A percentile compares a stretch with the other conserved stretches of the same genome.
Conservation (phyloP, 2,329 filamentous ascomycete genomes). For the Domatiomyces globalis region DNA sequence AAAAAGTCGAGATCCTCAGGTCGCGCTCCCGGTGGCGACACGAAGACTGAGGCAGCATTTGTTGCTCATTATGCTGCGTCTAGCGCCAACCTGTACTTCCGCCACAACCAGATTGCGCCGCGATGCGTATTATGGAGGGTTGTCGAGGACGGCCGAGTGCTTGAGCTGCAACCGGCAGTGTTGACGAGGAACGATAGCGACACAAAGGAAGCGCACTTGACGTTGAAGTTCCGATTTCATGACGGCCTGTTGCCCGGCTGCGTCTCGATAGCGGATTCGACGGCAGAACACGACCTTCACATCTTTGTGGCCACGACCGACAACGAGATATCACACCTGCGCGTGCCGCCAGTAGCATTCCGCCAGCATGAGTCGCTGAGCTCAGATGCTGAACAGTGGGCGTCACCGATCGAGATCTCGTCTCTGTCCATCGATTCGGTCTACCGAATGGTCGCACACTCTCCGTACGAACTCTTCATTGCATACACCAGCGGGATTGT, state of each 20-base stretch:
- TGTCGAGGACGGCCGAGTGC: slow-evolving; percentile 59
- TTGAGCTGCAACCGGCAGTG: slow-evolving; percentile 76
- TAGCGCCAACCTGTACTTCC: slow-evolving; percentile 72
- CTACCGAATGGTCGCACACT: slow-evolving; percentile 65
- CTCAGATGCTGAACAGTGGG: slow-evolving; percentile 63
- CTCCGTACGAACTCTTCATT: slow-evolving; percentile 59
- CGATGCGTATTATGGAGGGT: slow-evolving; percentile 85
- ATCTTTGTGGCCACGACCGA: slow-evolving; percentile 66
- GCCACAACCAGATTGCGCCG: slow-evolving; percentile 59
- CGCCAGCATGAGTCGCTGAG: slow-evolving; percentile 48
- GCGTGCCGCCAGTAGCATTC: slow-evolving; percentile 71
- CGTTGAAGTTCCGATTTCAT: slow-evolving; percentile 64
- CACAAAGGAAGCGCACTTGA: slow-evolving; percentile 53
- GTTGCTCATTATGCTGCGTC: slow-evolving; percentile 58
- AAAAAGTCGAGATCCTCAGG: slow-evolving; percentile 11
- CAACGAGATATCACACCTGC: slow-evolving; percentile 72
- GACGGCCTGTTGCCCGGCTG: slow-evolving; percentile 60
- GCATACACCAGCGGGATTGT: slow-evolving; percentile 40
- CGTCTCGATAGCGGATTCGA: slow-evolving; percentile 66
- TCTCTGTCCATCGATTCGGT: slow-evolving; percentile 57
- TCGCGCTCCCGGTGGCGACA: slow-evolving; percentile 2
- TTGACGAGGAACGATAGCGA: slow-evolving; percentile 54
- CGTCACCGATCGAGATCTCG: slow-evolving; percentile 47
- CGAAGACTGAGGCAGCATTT: slow-evolving; percentile 48
- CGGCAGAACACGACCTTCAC: slow-evolving; percentile 62